Conservation (phyloP, 1,139 yeast species). For the Debaryomyces psychrophilus region DNA sequence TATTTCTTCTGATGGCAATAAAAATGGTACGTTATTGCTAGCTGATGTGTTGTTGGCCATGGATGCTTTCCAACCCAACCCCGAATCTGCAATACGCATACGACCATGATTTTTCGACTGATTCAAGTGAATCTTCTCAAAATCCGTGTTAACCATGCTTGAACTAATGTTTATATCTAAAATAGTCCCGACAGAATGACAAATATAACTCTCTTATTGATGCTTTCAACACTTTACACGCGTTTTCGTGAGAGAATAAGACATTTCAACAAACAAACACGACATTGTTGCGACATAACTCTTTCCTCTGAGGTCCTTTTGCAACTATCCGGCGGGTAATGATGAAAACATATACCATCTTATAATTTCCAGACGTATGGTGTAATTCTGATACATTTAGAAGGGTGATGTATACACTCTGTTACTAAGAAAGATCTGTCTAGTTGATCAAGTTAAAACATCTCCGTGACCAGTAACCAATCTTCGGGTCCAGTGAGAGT, state of each 20-base stretch:
- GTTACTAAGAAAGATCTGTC: too few species aligned
- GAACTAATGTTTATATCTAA: neutral
- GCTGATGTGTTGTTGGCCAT: conserved; percentile 38
- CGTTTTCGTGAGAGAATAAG: neutral
- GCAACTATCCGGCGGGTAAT: neutral
- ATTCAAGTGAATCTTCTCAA: conserved; percentile 85
- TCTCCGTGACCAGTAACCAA: too few species aligned
- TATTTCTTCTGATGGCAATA: conserved; percentile 83
- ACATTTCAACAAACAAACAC: neutral
- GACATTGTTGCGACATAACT: neutral
- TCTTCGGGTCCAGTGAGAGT: too few species aligned
- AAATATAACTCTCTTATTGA: neutral
- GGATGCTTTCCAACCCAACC: conserved; percentile 92
- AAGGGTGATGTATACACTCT: too few species aligned
- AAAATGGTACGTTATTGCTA: conserved; percentile 68
- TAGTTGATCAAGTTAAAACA: too few species aligned
- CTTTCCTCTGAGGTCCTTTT: neutral
- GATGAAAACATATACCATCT: too few species aligned
- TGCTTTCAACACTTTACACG: conserved; percentile 1
- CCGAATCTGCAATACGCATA: conserved; percentile 92
- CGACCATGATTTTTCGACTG: conserved; percentile 85
- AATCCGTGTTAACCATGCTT: conserved; percentile 57
- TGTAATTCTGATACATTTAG: too few species aligned
- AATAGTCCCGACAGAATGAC: neutral
- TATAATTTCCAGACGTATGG: too few species aligned